Percentiles rank a stretch among this genome's conserved stretches.
Conservation (phyloP, 208 protist species). For the Wallacemonas rigidus region DNA sequence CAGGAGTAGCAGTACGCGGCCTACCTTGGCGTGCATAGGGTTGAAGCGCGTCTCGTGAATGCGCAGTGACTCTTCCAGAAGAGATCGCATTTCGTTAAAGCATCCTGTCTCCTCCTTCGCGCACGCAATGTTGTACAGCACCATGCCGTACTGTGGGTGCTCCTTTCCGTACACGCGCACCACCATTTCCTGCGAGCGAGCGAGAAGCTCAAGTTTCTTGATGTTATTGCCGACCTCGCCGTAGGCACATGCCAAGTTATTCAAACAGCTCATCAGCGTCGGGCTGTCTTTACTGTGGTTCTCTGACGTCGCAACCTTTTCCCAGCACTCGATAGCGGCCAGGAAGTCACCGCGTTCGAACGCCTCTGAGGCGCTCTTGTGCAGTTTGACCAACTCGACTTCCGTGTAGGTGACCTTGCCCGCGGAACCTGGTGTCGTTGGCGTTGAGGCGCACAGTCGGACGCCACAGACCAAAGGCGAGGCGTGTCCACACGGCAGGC, state of each 20-base stretch:
- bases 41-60: slow-evolving; percentile 77
- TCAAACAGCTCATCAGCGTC: slow-evolving; percentile 79
- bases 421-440: background rate
- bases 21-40: slow-evolving; percentile 74
- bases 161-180: slow-evolving; percentile 59
- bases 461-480: background rate
- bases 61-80: slow-evolving; percentile 60
- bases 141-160: slow-evolving; percentile 89
- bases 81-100: slow-evolving; percentile 72
- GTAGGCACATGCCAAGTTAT: slow-evolving; percentile 90
- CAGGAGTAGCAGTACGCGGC: slow-evolving; percentile 76
- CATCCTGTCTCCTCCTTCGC: slow-evolving; percentile 78
- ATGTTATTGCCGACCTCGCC: slow-evolving; percentile 75
- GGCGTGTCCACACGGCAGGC: background rate
- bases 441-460: background rate
- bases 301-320: slow-evolving; percentile 47
- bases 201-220: slow-evolving; percentile 77
- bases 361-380: slow-evolving; percentile 53
- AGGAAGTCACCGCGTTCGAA: slow-evolving; percentile 68
- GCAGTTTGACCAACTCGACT: slow-evolving; percentile 62
- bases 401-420: slow-evolving; percentile 15
- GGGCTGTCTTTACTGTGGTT: slow-evolving; percentile 55
- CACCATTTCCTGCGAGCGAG: slow-evolving; percentile 65
- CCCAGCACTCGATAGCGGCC: slow-evolving; percentile 71
- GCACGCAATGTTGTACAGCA: slow-evolving; percentile 84